Percentiles rank a stretch among this genome's conserved stretches.
Conservation (phyloP, 2,329 filamentous ascomycete species). For the Endoconidiophora laricicola region DNA sequence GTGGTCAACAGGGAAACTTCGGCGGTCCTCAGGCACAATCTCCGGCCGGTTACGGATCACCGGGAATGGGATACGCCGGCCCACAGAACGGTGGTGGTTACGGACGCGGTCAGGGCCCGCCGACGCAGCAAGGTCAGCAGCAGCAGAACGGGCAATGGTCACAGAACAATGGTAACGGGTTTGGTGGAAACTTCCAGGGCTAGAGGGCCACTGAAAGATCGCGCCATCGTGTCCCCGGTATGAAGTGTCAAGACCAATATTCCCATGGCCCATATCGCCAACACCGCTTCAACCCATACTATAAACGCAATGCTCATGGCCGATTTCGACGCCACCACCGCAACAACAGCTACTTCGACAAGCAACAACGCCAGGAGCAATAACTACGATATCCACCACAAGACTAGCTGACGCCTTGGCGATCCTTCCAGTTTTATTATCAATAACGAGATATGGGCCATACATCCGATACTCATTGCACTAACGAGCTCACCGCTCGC, state of each 20-base stretch:
- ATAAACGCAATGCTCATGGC: too few relatives aligned
- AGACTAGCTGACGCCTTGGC: too few relatives aligned
- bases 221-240: too few relatives aligned
- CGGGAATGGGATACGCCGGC: constrained; percentile 54
- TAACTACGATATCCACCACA: too few relatives aligned
- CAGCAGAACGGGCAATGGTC: constrained; percentile 41
- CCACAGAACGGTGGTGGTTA: constrained; percentile 69
- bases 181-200: constrained; percentile 44
- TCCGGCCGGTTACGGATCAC: constrained; percentile 44
- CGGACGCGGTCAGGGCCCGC: constrained; percentile 52
- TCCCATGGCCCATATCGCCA: too few relatives aligned
- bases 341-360: too few relatives aligned
- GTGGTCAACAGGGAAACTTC: constrained; percentile 52
- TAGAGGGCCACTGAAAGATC: constrained; percentile 20
- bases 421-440: background rate
- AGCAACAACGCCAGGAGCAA: too few relatives aligned
- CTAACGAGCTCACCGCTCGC: too few relatives aligned
- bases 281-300: too few relatives aligned
- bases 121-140: constrained; percentile 24
- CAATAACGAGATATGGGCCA: background rate
- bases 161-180: constrained; percentile 32
- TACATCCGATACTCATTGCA: background rate
- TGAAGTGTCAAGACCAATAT: too few relatives aligned
- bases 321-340: too few relatives aligned
- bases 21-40: constrained; percentile 40